Conservation (phyloP, 495 filamentous ascomycete genomes). For the Penicillium nucicola region DNA sequence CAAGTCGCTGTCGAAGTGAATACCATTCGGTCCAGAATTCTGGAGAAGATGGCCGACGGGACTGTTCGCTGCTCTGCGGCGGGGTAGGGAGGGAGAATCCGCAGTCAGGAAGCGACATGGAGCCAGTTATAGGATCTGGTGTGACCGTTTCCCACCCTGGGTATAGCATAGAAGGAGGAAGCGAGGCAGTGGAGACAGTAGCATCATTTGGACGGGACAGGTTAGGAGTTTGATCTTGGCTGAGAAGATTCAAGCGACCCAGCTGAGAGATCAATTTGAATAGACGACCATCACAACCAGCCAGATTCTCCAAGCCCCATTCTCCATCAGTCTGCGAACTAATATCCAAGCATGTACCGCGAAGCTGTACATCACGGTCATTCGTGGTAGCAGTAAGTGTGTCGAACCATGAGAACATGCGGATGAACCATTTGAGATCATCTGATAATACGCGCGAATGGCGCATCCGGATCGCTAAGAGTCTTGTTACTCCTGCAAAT, state of each 20-base stretch:
- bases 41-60: constrained; percentile 29
- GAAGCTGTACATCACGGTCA: constrained; percentile 85
- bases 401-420: constrained; percentile 95
- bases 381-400: constrained; percentile 92
- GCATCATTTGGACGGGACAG: constrained; percentile 26
- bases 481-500: constrained; percentile 90
- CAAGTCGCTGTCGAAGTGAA: constrained; percentile 70
- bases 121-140: constrained; percentile 1
- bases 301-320: constrained; percentile 79
- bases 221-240: constrained; percentile 63
- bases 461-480: constrained; percentile 73
- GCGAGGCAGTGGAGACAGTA: constrained; percentile 27
- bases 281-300: constrained; percentile 79
- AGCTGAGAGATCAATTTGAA: constrained; percentile 76
- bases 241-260: constrained; percentile 84
- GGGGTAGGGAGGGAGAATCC: constrained; percentile 27
- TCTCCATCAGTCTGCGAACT: constrained; percentile 64
- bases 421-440: constrained; percentile 86
- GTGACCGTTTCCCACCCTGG: constrained; percentile 19
- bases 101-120: constrained; percentile 13
- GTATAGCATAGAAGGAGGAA: constrained; percentile 40
- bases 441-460: constrained; percentile 55
- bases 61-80: constrained; percentile 24
- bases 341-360: constrained; percentile 64
- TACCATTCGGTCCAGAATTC: constrained; percentile 87